These are phyloP conservation scores for Zea luxurians DNA, from an alignment of 176 grass and related monocot genomes.

Conservation along the genomic window DNA sequence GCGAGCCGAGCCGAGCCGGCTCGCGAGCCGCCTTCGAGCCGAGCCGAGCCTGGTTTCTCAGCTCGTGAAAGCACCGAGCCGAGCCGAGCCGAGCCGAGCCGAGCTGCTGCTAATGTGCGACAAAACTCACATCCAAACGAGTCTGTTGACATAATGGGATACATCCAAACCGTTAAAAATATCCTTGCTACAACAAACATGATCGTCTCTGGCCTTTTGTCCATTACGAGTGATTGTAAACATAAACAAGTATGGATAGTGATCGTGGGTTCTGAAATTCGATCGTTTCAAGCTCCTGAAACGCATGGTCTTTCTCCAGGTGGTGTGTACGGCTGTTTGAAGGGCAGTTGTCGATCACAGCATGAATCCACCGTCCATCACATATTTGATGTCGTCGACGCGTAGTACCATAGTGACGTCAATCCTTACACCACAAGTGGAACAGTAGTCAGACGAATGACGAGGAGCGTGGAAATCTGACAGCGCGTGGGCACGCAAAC, in stretches of 20 bases:
- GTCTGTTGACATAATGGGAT: neutral
- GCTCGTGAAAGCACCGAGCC: no score
- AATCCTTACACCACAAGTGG: neutral
- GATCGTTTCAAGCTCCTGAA: neutral
- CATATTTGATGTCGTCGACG: neutral
- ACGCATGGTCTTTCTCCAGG: neutral
- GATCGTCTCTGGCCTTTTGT: neutral
- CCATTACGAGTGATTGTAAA: neutral
- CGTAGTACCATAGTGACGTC: neutral
- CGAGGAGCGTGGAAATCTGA: neutral
- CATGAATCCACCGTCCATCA: neutral
- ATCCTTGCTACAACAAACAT: neutral
- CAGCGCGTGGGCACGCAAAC: neutral
- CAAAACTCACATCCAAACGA: neutral
- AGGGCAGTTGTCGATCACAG: neutral
- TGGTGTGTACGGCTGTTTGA: neutral
- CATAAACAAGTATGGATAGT: neutral
- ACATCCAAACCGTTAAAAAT: neutral
- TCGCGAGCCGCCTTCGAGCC: no score
- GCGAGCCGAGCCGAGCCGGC: no score
- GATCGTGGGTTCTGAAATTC: neutral
- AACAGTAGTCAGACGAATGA: neutral
- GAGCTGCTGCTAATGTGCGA: neutral
- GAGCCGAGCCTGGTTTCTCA: no score
- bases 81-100: no score